These are phyloP conservation scores for Salix dunnii DNA, from an alignment of 345 rosid species.

Conservation along the genomic window DNA sequence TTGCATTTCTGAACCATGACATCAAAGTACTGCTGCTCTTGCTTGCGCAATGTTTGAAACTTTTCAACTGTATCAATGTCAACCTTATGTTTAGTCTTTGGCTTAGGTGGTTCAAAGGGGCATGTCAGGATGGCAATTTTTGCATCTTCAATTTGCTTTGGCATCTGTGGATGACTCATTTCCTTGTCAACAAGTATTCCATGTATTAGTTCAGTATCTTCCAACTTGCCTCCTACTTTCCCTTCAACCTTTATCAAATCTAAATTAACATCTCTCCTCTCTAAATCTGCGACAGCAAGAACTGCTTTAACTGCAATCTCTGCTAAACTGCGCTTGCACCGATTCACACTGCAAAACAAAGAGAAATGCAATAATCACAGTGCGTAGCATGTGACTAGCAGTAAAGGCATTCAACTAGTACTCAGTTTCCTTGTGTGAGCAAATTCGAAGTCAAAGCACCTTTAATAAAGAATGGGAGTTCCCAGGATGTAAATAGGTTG, in stretches of 20 bases:
- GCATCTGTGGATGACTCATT: slow-evolving; percentile 99
- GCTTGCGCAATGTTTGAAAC: slow-evolving; percentile 83
- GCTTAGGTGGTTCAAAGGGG: slow-evolving; percentile 98
- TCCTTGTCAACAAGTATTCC: slow-evolving; percentile 89
- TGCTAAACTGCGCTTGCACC: slow-evolving; percentile 86
- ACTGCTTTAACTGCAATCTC: slow-evolving; percentile 97
- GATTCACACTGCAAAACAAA: slow-evolving; percentile 65
- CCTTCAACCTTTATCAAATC: slow-evolving; percentile 96
- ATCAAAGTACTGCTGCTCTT: slow-evolving; percentile 89
- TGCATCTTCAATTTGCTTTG: slow-evolving; percentile 81
- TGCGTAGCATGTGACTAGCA: not conserved
- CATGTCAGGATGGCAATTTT: slow-evolving; percentile 96
- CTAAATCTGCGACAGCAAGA: slow-evolving; percentile 92
- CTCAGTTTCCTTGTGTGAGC: not conserved
- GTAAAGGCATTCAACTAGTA: not conserved
- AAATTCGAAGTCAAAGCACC: not conserved
- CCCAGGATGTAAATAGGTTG: not conserved
- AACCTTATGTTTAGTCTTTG: slow-evolving; percentile 98
- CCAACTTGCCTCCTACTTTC: slow-evolving; percentile 88
- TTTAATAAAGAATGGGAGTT: not conserved
- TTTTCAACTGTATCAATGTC: slow-evolving; percentile 95
- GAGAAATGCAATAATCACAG: not conserved
- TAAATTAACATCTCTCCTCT: slow-evolving; percentile 85
- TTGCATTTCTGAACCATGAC: slow-evolving; percentile 97
- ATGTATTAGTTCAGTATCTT: slow-evolving; percentile 81